A percentile compares a stretch with the other conserved stretches of the same genome.
Conservation (phyloP, 2,329 filamentous ascomycete species). For the Achaetomium macrosporum region DNA sequence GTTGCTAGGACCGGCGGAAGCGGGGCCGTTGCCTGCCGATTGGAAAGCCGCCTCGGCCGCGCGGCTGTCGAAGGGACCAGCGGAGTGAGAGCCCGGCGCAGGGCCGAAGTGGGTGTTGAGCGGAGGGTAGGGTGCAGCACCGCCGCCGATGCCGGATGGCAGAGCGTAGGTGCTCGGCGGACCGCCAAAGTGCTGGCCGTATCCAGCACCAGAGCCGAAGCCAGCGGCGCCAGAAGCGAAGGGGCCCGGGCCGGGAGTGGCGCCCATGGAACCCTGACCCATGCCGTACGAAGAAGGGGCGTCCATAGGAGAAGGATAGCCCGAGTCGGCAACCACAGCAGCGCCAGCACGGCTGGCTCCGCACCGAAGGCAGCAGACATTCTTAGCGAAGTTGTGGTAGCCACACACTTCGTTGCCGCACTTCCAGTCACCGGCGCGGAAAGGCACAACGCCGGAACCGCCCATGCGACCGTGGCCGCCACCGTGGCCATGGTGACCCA, state of each 20-base stretch:
- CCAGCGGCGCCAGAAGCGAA: conserved; percentile 64
- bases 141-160: conserved; percentile 76
- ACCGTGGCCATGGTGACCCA: conserved; percentile 47
- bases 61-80: conserved; percentile 85
- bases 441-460: conserved; percentile 82
- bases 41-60: conserved; percentile 93
- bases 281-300: conserved; percentile 76
- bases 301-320: conserved; percentile 87
- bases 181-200: conserved; percentile 77
- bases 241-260: conserved; percentile 70
- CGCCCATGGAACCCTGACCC: conserved; percentile 81
- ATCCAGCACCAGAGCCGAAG: conserved; percentile 58
- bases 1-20: conserved; percentile 69
- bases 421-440: conserved; percentile 98
- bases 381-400: conserved; percentile 99
- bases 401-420: conserved; percentile 95
- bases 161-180: conserved; percentile 85
- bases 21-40: conserved; percentile 74
- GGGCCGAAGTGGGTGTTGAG: conserved; percentile 78
- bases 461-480: conserved; percentile 62
- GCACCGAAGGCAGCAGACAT: conserved; percentile 93
- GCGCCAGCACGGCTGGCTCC: conserved; percentile 91
- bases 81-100: conserved; percentile 71
- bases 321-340: conserved; percentile 88
- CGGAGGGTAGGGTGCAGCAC: conserved; percentile 71